phyloP scores from a whole-genome alignment of 768 basidiomycete species.

The Brasilioporus rufonigricans region DNA sequence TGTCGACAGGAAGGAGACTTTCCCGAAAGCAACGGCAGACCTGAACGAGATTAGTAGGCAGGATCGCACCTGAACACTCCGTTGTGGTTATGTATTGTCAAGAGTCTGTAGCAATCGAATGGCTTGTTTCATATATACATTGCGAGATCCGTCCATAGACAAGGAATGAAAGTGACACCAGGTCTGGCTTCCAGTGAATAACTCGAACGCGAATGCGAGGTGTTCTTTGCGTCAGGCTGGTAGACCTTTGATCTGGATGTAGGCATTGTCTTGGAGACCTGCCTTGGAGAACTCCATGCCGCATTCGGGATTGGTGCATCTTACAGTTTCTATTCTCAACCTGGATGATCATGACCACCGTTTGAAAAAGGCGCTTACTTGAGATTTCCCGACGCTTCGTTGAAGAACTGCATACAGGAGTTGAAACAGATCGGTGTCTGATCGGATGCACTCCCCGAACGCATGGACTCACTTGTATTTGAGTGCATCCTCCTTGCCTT shows the following conservation, averaged over 20 bases:
- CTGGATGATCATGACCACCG: neutral
- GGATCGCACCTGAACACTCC: slow-evolving; percentile 18
- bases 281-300: slow-evolving; percentile 41
- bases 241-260: slow-evolving; percentile 40
- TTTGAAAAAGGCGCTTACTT: slow-evolving; percentile 29
- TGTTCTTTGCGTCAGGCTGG: slow-evolving; percentile 26
- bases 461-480: slow-evolving; percentile 36
- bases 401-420: slow-evolving; percentile 34
- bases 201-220: neutral
- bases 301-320: slow-evolving; percentile 40
- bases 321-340: slow-evolving; percentile 16
- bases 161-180: slow-evolving; percentile 16
- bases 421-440: slow-evolving; percentile 2
- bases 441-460: neutral
- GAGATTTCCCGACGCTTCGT: slow-evolving; percentile 35
- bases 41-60: slow-evolving; percentile 59
- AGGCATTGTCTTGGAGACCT: slow-evolving; percentile 38
- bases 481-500: slow-evolving; percentile 39
- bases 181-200: slow-evolving; percentile 17
- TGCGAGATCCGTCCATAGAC: slow-evolving; percentile 18
- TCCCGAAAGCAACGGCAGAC: slow-evolving; percentile 61
- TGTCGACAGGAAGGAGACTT: slow-evolving; percentile 55
- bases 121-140: slow-evolving; percentile 29
- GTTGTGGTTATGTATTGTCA: slow-evolving; percentile 16
- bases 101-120: slow-evolving; percentile 20